Base-by-base conservation (phyloP, 805 yeast genomes). In the Suhomyces sp. region DNA sequence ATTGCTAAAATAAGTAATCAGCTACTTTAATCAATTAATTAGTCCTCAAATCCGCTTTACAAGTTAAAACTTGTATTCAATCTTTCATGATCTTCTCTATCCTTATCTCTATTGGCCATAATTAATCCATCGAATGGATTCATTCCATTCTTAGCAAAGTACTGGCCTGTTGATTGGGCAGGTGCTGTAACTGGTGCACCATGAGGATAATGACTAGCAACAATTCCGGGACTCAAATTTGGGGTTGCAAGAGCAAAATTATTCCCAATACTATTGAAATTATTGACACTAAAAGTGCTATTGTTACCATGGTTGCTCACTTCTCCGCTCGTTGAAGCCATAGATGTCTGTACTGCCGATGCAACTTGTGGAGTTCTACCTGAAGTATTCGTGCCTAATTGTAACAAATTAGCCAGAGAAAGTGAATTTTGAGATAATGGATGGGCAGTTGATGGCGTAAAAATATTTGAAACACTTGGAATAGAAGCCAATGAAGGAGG, bases 91-190 rank as follows among this genome's bases (percentile, higher is more conserved):
- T 34, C 33, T 12, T 31, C 33, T 13, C 28, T 34, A 3, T 36
- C 43, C 14, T 35, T 31, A 21, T 41, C 36, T 17, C 32, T 31
- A 13, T 35, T 51, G 6, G 63, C 62, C 48, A 61, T 43, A 14
- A 63, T 61, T 16, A 61, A 45, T n/a, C 66, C 66, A 39, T 63
- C 68, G 40, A 61, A 63, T 6, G 68, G 68, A 42, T 63, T 63
- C 44, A 59, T 47, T 3, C 67, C 68, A 33, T 58, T 56, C 37
- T 49, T 60, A 11, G 63, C 65, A 39, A 42, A 60, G 38, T 47
- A 54, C 38, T 60, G 68, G 6, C 66, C 67, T 1, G 48, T 41
- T 4, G 64, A 51, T 24, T 53, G 63, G 3, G 58, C 51, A 3
- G 67, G 64, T 7, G 64, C 62, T 5, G 51, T 47, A 13, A 40